phyloP scores from a whole-genome alignment of 2,329 filamentous ascomycete genomes.

The Botryotinia convoluta region DNA sequence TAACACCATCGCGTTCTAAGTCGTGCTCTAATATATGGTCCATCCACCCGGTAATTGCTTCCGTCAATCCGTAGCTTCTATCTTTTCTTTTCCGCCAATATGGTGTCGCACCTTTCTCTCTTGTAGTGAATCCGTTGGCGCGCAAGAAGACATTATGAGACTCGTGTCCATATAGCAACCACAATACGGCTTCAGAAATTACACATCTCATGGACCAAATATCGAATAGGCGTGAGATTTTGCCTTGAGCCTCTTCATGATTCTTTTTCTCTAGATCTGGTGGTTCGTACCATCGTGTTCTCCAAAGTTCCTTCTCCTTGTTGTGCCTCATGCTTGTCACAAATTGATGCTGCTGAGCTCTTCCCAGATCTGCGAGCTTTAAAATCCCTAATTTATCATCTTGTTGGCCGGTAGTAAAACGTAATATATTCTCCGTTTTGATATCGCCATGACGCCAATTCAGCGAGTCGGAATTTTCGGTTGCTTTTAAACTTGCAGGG shows the following conservation, averaged over 20 bases:
- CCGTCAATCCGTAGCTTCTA: not conserved
- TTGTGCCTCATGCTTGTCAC: not conserved
- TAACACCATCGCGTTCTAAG: not conserved
- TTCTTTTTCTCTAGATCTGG: not conserved
- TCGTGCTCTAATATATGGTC: not conserved
- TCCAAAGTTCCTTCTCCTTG: not conserved
- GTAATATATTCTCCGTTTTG: not conserved
- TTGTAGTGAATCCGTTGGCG: not conserved
- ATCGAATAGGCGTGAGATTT: constrained; percentile 2
- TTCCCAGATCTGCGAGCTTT: constrained; percentile 13
- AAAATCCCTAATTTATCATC: not conserved
- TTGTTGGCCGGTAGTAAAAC: not conserved
- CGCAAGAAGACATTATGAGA: not conserved
- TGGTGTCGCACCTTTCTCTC: not conserved
- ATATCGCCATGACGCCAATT: constrained; percentile 7
- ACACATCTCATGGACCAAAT: constrained; percentile 10
- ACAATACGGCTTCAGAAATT: constrained; percentile 8
- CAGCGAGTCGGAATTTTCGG: not conserved
- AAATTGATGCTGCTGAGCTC: constrained; percentile 6
- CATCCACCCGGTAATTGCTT: not conserved
- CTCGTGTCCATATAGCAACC: not conserved
- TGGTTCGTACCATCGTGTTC: constrained; percentile 2
- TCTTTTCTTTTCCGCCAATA: not conserved
- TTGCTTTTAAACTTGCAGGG: not conserved
- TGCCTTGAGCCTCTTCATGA: not conserved